Percentiles rank a stretch among this genome's conserved stretches.
Evolutionary conservation across 2,329 filamentous ascomycete genomes (phyloP).

Genomic region (Alternaria consortialis): DNA sequence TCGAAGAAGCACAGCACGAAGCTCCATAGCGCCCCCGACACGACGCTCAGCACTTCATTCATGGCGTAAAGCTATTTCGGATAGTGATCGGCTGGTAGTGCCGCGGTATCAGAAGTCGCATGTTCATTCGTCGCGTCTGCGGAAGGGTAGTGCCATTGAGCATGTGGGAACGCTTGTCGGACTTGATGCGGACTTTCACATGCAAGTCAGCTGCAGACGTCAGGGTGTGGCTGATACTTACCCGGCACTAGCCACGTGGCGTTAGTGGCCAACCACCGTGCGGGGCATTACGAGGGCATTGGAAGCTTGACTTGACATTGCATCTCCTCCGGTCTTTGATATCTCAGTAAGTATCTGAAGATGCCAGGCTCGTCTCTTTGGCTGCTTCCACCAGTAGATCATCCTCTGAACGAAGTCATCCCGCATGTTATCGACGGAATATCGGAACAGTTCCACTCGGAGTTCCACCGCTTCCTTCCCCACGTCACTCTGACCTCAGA

Average conservation of each 20-base stretch:
- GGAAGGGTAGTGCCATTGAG: slow-evolving; percentile 31
- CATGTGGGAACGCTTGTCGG: slow-evolving; percentile 18
- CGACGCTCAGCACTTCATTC: slow-evolving; percentile 22
- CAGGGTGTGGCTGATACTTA: slow-evolving; percentile 7
- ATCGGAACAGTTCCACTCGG: slow-evolving; percentile 47
- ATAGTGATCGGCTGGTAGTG: slow-evolving; percentile 23
- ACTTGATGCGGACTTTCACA: slow-evolving; percentile 27
- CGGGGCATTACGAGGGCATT: background rate
- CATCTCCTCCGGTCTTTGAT: background rate
- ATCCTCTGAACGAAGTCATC: slow-evolving; percentile 44
- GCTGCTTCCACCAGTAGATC: slow-evolving; percentile 51
- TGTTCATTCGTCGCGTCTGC: slow-evolving; percentile 36
- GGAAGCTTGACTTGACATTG: slow-evolving; percentile 7
- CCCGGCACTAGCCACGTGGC: slow-evolving; percentile 20
- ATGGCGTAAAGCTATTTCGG: slow-evolving; percentile 30
- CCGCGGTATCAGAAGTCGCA: slow-evolving; percentile 32
- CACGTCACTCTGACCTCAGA: slow-evolving; percentile 55
- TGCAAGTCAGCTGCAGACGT: slow-evolving; percentile 21
- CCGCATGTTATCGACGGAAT: slow-evolving; percentile 46
- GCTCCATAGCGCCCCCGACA: slow-evolving; percentile 31
- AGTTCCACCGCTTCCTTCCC: slow-evolving; percentile 49
- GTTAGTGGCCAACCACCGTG: slow-evolving; percentile 7
- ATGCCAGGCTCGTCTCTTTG: slow-evolving; percentile 57
- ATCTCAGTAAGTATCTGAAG: background rate
- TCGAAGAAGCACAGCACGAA: slow-evolving; percentile 48